Evolutionary conservation across 441 rosid species (phyloP).

Genomic region (Codiaeum variegatum): DNA sequence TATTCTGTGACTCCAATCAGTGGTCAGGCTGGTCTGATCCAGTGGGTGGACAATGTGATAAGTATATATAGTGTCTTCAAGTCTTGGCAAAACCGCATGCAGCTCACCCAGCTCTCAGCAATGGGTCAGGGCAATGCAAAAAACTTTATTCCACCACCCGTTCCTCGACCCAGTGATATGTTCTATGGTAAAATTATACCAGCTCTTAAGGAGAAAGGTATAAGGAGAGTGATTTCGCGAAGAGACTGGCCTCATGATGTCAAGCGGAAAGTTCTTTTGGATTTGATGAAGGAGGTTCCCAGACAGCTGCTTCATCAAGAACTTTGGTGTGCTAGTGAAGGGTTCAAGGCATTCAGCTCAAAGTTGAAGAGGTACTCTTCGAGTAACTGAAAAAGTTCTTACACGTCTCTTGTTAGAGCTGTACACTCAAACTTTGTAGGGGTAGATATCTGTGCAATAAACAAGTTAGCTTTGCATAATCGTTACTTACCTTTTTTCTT

Average conservation of each 20-base stretch:
- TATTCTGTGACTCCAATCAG: constrained; percentile 98
- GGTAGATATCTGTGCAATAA: neutral
- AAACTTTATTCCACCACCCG: constrained; percentile 56
- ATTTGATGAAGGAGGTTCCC: constrained; percentile 96
- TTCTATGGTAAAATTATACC: constrained; percentile 99
- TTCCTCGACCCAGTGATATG: constrained; percentile 99
- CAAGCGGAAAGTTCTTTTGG: constrained; percentile 91
- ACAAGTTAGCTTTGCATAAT: neutral
- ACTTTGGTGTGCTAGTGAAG: constrained; percentile 99
- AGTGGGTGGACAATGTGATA: constrained; percentile 93
- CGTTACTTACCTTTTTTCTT: neutral
- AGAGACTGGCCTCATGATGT: constrained; percentile 99
- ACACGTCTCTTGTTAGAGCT: neutral
- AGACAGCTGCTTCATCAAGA: constrained; percentile 90
- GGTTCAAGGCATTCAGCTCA: constrained; percentile 87
- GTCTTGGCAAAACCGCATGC: constrained; percentile 91
- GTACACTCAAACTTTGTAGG: neutral
- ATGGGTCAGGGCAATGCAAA: constrained; percentile 56
- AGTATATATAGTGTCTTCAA: constrained; percentile 94
- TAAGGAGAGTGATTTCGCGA: constrained; percentile 93
- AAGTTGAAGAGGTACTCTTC: constrained; percentile 72
- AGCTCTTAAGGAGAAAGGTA: constrained; percentile 97
- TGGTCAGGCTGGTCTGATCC: constrained; percentile 98
- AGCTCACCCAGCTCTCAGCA: constrained; percentile 67
- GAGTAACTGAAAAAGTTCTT: constrained; percentile 18